Evolutionary conservation across 1,139 yeast species (phyloP).

Genomic region (Taphrina confusa): DNA sequence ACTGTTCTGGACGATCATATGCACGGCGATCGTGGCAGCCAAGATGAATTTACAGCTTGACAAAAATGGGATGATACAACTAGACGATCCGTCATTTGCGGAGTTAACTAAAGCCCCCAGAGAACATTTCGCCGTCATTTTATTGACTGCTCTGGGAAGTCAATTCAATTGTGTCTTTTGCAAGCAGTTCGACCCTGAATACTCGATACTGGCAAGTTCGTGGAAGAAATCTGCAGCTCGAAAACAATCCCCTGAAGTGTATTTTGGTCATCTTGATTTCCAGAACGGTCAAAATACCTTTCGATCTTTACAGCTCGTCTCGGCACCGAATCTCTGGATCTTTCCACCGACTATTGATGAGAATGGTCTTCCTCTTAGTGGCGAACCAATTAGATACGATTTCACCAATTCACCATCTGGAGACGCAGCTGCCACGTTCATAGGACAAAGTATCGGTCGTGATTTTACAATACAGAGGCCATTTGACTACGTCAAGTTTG

Average conservation of each 20-base stretch:
- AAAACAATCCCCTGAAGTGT: slow-evolving; percentile 51
- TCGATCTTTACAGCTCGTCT: slow-evolving; percentile 60
- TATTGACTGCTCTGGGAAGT: slow-evolving; percentile 72
- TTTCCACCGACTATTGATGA: slow-evolving; percentile 55
- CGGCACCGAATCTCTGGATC: slow-evolving; percentile 76
- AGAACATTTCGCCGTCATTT: slow-evolving; percentile 65
- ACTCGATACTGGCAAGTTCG: slow-evolving; percentile 61
- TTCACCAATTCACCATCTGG: slow-evolving; percentile 16
- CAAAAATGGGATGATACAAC: slow-evolving; percentile 49
- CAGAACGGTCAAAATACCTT: slow-evolving; percentile 57
- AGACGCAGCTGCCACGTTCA: slow-evolving; percentile 22
- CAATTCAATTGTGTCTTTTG: slow-evolving; percentile 79
- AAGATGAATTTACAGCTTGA: background rate
- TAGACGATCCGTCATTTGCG: slow-evolving; percentile 66
- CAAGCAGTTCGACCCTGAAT: slow-evolving; percentile 62
- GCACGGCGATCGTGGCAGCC: background rate
- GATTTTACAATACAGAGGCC: slow-evolving; percentile 55
- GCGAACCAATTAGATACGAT: slow-evolving; percentile 26
- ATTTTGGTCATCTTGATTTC: slow-evolving; percentile 76
- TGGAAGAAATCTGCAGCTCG: slow-evolving; percentile 56
- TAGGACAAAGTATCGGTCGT: slow-evolving; percentile 11
- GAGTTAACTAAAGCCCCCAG: slow-evolving; percentile 65
- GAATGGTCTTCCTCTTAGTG: slow-evolving; percentile 48
- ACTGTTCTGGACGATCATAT: background rate
- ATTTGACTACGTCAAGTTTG: slow-evolving; percentile 51